phyloP scores from a whole-genome alignment of 2,329 filamentous ascomycete genomes.

The Neopestalotiopsis sp. region DNA sequence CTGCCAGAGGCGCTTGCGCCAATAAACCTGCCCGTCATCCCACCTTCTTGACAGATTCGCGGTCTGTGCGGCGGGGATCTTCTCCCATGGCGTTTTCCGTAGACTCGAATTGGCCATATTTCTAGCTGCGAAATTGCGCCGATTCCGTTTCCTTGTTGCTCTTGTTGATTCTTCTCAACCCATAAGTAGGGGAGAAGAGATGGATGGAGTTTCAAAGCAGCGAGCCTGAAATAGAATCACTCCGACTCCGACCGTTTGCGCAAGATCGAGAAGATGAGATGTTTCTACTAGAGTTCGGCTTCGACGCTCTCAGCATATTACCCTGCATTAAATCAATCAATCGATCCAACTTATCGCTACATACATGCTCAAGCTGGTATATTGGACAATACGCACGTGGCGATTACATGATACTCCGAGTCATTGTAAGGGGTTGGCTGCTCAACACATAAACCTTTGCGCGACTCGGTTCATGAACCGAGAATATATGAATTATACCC shows the following conservation, averaged over 20 bases:
- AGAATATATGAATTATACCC: background rate
- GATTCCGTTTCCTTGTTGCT: background rate
- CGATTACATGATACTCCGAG: background rate
- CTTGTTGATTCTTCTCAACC: background rate
- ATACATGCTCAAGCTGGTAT: no score
- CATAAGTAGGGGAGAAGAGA: background rate
- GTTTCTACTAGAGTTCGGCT: background rate
- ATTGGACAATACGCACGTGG: background rate
- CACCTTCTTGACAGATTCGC: constrained; percentile 1
- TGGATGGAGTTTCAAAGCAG: background rate
- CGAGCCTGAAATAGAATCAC: background rate
- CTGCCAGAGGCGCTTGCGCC: background rate
- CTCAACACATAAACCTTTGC: background rate
- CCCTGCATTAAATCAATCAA: no score
- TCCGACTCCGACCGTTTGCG: background rate
- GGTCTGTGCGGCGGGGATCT: constrained; percentile 9
- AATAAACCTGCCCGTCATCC: constrained; percentile 3
- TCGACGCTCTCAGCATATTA: background rate
- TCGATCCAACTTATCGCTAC: no score
- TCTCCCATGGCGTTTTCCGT: background rate
- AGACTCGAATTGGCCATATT: background rate
- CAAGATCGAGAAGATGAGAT: background rate
- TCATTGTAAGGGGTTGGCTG: background rate
- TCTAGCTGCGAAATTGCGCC: background rate
- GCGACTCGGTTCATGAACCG: background rate